Percentiles rank a stretch among this genome's conserved stretches.
Conservation (phyloP, 2,329 filamentous ascomycete species). For the Alternaria longipes region DNA sequence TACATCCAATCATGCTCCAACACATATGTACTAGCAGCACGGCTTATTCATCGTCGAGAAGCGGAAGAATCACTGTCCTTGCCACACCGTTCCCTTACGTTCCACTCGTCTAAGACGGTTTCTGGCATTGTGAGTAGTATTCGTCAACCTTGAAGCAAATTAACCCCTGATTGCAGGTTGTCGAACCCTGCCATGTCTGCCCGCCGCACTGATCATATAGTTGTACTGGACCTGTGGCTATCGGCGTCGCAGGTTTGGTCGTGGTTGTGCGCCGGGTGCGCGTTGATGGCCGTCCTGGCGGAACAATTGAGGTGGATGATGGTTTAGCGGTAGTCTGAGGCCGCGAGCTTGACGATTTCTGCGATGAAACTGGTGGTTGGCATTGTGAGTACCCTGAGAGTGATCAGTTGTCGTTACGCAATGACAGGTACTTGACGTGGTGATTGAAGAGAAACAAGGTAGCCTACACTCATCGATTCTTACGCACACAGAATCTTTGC, state of each 20-base stretch:
- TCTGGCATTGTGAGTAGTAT: conserved; percentile 28
- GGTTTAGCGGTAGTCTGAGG: conserved; percentile 8
- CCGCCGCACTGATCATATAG: conserved; percentile 27
- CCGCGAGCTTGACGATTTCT: background rate
- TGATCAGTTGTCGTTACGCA: background rate
- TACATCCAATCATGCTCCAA: background rate
- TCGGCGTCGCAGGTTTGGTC: conserved; percentile 7
- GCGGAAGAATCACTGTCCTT: background rate
- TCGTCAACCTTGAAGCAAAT: conserved; percentile 24
- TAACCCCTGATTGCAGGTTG: conserved; percentile 15
- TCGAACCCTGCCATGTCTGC: conserved; percentile 16
- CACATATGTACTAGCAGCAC: background rate
- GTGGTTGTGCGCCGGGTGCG: background rate
- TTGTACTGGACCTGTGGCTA: conserved; percentile 17
- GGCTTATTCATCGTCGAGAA: background rate
- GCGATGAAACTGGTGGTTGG: conserved; percentile 5
- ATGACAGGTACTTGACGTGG: background rate
- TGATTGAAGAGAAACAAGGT: background rate
- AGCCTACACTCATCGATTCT: conserved; percentile 20
- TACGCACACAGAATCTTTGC: conserved; percentile 24
- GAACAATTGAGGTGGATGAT: background rate
- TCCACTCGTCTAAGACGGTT: background rate
- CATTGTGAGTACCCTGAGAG: conserved; percentile 21
- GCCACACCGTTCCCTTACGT: background rate
- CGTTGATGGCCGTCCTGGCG: background rate